These are phyloP conservation scores for Neofusicoccum cordaticola DNA, from an alignment of 2,329 filamentous ascomycete genomes.

Conservation along the genomic window DNA sequence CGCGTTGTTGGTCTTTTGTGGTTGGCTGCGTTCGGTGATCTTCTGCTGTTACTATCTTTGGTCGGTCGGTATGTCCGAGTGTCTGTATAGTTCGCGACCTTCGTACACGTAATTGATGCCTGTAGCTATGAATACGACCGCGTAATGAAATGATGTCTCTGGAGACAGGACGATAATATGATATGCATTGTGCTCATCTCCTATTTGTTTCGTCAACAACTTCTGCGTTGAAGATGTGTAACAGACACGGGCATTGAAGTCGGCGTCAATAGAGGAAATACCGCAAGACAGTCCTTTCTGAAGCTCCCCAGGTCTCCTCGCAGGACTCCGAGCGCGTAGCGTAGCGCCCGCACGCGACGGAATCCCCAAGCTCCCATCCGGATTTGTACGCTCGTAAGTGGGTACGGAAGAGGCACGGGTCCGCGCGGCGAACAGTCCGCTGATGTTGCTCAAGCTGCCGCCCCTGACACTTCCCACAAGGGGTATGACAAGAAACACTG, in stretches of 20 bases:
- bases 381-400: not conserved
- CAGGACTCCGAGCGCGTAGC: not conserved
- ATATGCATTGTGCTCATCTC: constrained; percentile 1
- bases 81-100: not conserved
- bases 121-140: not conserved
- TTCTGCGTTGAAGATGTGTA: not conserved
- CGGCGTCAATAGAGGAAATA: not conserved
- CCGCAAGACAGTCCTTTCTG: not conserved
- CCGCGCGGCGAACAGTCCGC: constrained; percentile 1
- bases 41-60: not conserved
- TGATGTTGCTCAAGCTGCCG: not conserved
- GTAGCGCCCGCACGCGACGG: not conserved
- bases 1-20: not conserved
- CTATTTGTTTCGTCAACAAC: not conserved
- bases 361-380: constrained; percentile 1
- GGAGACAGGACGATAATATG: not conserved
- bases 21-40: not conserved
- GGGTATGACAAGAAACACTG: not conserved
- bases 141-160: not conserved
- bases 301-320: not conserved
- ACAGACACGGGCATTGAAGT: not conserved
- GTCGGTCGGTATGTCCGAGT: constrained; percentile 2
- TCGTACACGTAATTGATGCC: not conserved
- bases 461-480: constrained; percentile 9
- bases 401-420: not conserved